Percentiles rank a stretch among this genome's conserved stretches.
phyloP scores from a whole-genome alignment of 768 basidiomycete species.

The Baorangia bicolor region DNA sequence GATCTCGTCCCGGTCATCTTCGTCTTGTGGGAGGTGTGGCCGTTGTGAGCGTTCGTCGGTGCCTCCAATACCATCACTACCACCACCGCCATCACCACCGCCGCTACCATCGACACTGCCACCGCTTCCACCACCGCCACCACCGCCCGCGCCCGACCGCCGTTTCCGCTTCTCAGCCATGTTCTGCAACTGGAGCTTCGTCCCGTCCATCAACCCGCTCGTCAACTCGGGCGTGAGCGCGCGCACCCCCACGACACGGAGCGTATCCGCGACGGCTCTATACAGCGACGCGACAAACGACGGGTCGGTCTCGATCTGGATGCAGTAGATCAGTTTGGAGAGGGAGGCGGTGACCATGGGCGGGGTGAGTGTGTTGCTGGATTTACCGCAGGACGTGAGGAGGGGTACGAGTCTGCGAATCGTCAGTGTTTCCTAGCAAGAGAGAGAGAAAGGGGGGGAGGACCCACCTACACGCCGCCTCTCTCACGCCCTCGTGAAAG shows the following conservation, averaged over 20 bases:
- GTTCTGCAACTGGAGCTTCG: slow-evolving; percentile 65
- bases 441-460: slow-evolving; percentile 5
- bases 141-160: slow-evolving; percentile 37
- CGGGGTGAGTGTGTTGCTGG: slow-evolving; percentile 59
- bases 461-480: slow-evolving; percentile 74
- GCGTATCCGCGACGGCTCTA: slow-evolving; percentile 62
- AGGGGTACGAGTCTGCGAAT: slow-evolving; percentile 78
- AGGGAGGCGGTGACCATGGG: slow-evolving; percentile 71
- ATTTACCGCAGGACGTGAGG: slow-evolving; percentile 66
- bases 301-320: slow-evolving; percentile 66
- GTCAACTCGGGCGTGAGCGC: slow-evolving; percentile 54
- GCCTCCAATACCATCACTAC: no score
- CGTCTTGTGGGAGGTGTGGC: slow-evolving; percentile 9
- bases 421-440: not conserved
- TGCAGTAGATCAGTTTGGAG: slow-evolving; percentile 59
- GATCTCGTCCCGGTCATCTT: slow-evolving; percentile 67
- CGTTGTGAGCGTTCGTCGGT: not conserved
- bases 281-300: slow-evolving; percentile 78
- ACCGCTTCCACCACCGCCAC: no score
- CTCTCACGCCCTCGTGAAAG: slow-evolving; percentile 83
- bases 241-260: slow-evolving; percentile 56
- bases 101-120: no score
- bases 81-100: no score
- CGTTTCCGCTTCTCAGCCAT: slow-evolving; percentile 68
- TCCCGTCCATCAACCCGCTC: slow-evolving; percentile 60